Evolutionary conservation across 1,139 yeast genomes (phyloP).

Genomic region (Saccharomyces pastorianus): DNA sequence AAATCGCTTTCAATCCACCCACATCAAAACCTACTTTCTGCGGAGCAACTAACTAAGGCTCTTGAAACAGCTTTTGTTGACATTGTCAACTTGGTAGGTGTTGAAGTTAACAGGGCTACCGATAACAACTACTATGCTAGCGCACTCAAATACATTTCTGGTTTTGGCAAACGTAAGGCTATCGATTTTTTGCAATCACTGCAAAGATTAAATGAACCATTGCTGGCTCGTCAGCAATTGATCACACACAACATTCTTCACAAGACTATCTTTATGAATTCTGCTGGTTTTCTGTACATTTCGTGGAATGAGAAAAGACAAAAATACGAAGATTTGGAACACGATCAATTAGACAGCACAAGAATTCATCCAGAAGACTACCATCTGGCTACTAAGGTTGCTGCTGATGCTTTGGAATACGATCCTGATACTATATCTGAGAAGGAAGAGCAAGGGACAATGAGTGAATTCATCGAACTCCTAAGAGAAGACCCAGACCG

Average conservation of each 20-base stretch:
- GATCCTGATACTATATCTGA: constrained; percentile 91
- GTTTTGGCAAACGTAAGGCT: constrained; percentile 94
- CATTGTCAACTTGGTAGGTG: constrained; percentile 83
- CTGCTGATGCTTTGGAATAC: constrained; percentile 92
- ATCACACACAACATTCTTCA: constrained; percentile 74
- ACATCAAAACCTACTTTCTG: constrained; percentile 63
- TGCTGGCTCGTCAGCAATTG: constrained; percentile 61
- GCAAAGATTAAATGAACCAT: constrained; percentile 51
- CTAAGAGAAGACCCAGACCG: constrained; percentile 69
- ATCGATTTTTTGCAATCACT: constrained; percentile 77
- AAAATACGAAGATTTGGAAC: constrained; percentile 45
- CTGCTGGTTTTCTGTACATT: constrained; percentile 82
- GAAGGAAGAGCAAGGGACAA: constrained; percentile 47
- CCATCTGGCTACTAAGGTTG: constrained; percentile 91
- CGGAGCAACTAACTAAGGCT: constrained; percentile 56
- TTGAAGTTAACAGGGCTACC: constrained; percentile 85
- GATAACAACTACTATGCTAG: constrained; percentile 60
- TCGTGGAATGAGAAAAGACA: constrained; percentile 50
- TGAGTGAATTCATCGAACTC: constrained; percentile 79
- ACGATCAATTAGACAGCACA: constrained; percentile 85
- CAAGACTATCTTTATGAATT: constrained; percentile 76
- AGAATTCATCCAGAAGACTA: constrained; percentile 98
- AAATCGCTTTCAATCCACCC: constrained; percentile 65
- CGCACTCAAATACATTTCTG: constrained; percentile 70
- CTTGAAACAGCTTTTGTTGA: constrained; percentile 82